phyloP scores from a whole-genome alignment of 1,139 yeast species.

The Yamadazyma jaroonii region DNA sequence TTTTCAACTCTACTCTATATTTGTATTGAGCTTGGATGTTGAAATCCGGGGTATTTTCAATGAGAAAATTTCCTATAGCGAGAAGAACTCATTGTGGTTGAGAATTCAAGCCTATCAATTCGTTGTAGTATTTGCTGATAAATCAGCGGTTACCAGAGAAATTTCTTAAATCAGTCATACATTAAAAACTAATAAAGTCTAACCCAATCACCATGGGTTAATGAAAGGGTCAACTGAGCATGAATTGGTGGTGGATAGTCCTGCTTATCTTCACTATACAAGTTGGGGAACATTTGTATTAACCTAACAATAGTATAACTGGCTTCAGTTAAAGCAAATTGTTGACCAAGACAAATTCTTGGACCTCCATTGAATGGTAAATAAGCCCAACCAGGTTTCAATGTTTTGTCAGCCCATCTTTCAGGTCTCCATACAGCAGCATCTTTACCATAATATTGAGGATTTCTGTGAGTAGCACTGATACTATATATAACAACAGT shows the following conservation, averaged over 20 bases:
- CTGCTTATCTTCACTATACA: constrained; percentile 21
- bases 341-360: constrained; percentile 60
- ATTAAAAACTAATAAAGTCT: constrained; percentile 13
- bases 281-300: constrained; percentile 37
- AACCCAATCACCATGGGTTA: constrained; percentile 21
- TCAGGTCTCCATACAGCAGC: constrained; percentile 48
- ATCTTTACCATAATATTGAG: constrained; percentile 47
- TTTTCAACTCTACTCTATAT: background rate
- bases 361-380: constrained; percentile 65
- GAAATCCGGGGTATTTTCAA: too few species aligned
- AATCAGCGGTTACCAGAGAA: too few species aligned
- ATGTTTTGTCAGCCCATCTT: constrained; percentile 40
- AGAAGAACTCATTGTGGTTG: too few species aligned
- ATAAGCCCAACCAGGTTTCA: constrained; percentile 49
- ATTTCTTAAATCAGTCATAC: background rate
- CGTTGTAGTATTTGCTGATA: too few species aligned
- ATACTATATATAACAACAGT: constrained; percentile 43
- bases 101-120: too few species aligned
- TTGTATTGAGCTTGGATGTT: too few species aligned
- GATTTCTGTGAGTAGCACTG: constrained; percentile 45
- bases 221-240: constrained; percentile 31
- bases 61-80: too few species aligned
- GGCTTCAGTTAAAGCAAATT: constrained; percentile 55
- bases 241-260: constrained; percentile 29
- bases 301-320: constrained; percentile 47